Base-by-base conservation (phyloP, 2,329 filamentous ascomycete genomes). In the Ceratocystis cubensis region DNA sequence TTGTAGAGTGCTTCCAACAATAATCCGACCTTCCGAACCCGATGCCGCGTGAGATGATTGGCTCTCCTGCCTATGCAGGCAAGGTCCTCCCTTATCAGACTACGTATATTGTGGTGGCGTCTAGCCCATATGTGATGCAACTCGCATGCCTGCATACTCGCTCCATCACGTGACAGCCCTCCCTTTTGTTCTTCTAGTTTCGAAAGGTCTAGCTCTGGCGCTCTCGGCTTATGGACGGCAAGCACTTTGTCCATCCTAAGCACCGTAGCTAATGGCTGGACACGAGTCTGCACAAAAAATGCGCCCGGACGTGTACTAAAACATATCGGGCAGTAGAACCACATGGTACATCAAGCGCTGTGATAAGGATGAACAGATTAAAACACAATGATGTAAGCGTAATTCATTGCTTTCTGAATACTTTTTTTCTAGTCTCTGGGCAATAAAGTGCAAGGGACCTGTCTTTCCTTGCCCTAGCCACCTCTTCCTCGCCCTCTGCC, bases 401-500 rank as follows among this genome's bases (percentile, higher is more conserved):
- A 20, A 20, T 25, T 22, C 22, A 25, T 25, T 53, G 48, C 15
- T 53, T 53, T 53, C n/a, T 6, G 6, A 41, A 41, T 41, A 41
- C 37, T 41, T 13, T 41, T 41, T 5, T 41, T 15, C 37, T 41
- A 41, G 37, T 41, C 10, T 4, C 13, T 15, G 37, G 10, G 37
- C 1, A 41, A 15, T 15, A 41, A 41, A 15, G 10, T 41, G 37
- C 37, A 13, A 15, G 37, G 15, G 37, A 41, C 13, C 13, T 13
- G 37, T 41, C 10, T 41, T 41, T 13, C 37, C 37, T 41, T 13
- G 46, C 45, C 25, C 56, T 30, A 45, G 17, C 64, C 61, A 45
- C 61, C 61, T 44, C 67, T 44, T 22, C 63, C 48, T 17, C 46
- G 46, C 2, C 61, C 8, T 8, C 79, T 74, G 7, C 69, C 73